Base-by-base conservation (phyloP, 2,329 filamentous ascomycete species). In the Penicillium sp. region DNA sequence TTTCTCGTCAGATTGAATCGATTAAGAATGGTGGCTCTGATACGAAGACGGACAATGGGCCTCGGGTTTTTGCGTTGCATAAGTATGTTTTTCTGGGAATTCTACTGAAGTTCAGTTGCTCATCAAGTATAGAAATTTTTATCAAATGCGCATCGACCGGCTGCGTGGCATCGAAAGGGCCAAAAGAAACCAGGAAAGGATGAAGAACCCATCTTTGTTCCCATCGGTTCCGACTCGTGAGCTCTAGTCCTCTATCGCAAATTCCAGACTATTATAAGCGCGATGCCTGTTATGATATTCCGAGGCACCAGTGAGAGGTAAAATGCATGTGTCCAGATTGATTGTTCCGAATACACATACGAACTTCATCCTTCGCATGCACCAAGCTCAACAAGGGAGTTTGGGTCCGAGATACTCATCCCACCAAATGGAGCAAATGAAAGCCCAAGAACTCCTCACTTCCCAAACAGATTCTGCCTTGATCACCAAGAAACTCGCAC, bases 31-130 rank as follows among this genome's bases (percentile, higher is more conserved):
- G 77, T 20, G 67, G 73, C 33, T 66, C 68, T 33, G 64, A 71
- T 31, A 63, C 77, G 22, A 72, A 75, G 33, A 57, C 73, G 18
- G 86, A 89, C 57, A 85, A 89, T 57, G 86, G 88, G 54, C 88
- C 90, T 20, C 85, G 93, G 41, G 82, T 96, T 2, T 99, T 94
- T 75, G 85, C 89, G 62, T 79, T 97, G 55, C 89, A 93, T 69
- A 92, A 87, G 89, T 93, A 75, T 53, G 67, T 61, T 29, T 51
- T 46, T 20, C 18, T 22, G 4, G 11, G 6, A 3, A 2, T 58
- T 47, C 49, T 42, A 12, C n/a, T 22, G 44, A 33, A 23, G 9
- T 22, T 23, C n/a, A 41, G 41, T 41, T 27, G 5, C 35, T 55
- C 22, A 50, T 52, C 27, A 54, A 14, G 20, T 44, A 49, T 67